phyloP scores from a whole-genome alignment of 352 stramenopile species.

The Elongisporangium anandrum region DNA sequence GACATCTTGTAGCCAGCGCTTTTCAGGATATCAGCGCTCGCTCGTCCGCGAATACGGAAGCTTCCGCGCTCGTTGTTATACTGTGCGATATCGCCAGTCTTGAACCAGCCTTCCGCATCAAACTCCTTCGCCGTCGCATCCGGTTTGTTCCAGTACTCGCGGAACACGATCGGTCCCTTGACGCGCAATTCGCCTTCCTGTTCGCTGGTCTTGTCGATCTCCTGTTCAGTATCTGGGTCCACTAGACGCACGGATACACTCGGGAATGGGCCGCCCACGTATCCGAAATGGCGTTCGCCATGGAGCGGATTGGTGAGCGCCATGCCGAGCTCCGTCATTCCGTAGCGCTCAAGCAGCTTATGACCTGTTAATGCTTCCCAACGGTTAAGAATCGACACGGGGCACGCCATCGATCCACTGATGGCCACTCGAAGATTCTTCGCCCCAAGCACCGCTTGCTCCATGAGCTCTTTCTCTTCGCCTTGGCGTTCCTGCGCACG shows the following conservation, averaged over 20 bases:
- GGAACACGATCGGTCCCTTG: conserved; percentile 82
- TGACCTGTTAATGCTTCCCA: conserved; percentile 84
- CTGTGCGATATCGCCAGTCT: conserved; percentile 88
- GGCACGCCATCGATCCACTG: conserved; percentile 87
- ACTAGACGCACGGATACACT: conserved; percentile 80
- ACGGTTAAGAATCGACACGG: conserved; percentile 62
- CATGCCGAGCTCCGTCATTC: conserved; percentile 93
- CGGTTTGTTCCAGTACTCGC: conserved; percentile 80
- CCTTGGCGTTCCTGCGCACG: conserved; percentile 15
- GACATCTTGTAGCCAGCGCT: conserved; percentile 91
- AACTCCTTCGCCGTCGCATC: conserved; percentile 86
- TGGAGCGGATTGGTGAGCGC: conserved; percentile 84
- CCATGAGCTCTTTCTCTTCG: conserved; percentile 13
- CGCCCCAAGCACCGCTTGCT: conserved; percentile 8
- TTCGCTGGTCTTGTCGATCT: conserved; percentile 29
- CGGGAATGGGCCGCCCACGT: conserved; percentile 82
- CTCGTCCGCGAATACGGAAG: conserved; percentile 86
- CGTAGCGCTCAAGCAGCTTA: conserved; percentile 86
- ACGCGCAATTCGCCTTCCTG: conserved; percentile 82
- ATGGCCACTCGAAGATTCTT: conserved; percentile 43
- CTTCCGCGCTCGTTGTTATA: conserved; percentile 64
- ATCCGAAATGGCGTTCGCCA: conserved; percentile 66
- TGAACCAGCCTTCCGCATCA: conserved; percentile 86
- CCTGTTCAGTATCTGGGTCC: conserved; percentile 57
- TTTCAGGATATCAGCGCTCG: conserved; percentile 92